Evolutionary conservation across 257 asterid genomes (phyloP).

Genomic region (Ophiorrhiza pumila): DNA sequence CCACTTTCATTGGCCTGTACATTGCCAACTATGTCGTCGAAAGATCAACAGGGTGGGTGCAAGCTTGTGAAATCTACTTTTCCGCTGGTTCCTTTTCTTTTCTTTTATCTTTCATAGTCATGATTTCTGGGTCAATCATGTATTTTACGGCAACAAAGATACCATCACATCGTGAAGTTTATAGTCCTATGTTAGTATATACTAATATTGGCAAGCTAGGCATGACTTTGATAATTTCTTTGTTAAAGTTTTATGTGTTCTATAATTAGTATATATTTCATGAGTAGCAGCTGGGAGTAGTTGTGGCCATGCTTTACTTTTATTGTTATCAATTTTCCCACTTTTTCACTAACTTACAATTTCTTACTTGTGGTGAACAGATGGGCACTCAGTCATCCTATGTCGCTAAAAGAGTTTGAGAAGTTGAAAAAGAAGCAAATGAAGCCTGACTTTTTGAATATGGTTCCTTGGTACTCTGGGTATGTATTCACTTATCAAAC

Average conservation of each 20-base stretch:
- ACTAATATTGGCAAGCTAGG: not conserved
- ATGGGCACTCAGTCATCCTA: slow-evolving; percentile 98
- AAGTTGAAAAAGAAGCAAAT: slow-evolving; percentile 81
- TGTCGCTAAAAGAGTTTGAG: slow-evolving; percentile 75
- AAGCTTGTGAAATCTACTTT: slow-evolving; percentile 13
- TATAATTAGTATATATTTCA: not conserved
- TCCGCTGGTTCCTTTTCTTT: not conserved
- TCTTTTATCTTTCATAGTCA: not conserved
- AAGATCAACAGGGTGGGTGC: slow-evolving; percentile 92
- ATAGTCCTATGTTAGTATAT: not conserved
- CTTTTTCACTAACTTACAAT: not conserved
- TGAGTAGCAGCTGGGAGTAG: not conserved
- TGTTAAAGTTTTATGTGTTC: not conserved
- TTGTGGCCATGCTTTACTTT: not conserved
- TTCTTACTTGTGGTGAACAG: slow-evolving; percentile 35
- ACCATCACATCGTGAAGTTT: not conserved
- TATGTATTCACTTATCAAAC: slow-evolving; percentile 23
- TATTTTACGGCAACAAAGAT: not conserved
- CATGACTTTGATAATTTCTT: not conserved
- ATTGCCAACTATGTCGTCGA: slow-evolving; percentile 99
- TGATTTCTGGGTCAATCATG: not conserved
- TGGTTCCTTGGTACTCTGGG: slow-evolving; percentile 99
- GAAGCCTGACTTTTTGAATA: slow-evolving; percentile 95
- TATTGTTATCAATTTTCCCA: not conserved
- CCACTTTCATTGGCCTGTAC: slow-evolving; percentile 96